Percentiles rank a stretch among this genome's conserved stretches.
Conservation (phyloP, 192 early-diverging fungal genomes). For the Podila clonocystis region DNA sequence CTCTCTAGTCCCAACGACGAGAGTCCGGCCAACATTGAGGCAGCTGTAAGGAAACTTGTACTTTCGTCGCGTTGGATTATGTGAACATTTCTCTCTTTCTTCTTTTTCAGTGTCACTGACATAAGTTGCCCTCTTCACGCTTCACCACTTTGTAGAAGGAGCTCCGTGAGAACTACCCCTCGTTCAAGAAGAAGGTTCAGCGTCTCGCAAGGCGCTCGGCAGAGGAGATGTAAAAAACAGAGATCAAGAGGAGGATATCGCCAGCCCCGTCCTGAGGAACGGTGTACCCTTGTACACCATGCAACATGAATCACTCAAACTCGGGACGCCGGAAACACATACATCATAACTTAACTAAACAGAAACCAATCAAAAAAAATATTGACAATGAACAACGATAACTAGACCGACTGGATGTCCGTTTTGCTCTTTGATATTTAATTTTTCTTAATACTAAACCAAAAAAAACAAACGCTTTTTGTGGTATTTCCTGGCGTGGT, state of each 20-base stretch:
- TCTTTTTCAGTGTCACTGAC: not conserved
- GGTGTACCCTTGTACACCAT: not conserved
- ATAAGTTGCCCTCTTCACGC: not conserved
- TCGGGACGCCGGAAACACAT: no score
- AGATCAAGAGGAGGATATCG: not conserved
- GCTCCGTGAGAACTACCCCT: conserved; percentile 72
- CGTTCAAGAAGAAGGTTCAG: conserved; percentile 83
- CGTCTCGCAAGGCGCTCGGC: conserved; percentile 65
- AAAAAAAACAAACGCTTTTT: no score
- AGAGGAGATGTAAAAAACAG: conserved; percentile 49
- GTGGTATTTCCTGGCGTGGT: no score
- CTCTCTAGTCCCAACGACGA: conserved; percentile 95
- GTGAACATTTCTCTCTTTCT: not conserved
- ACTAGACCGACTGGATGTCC: no score
- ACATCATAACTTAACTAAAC: no score
- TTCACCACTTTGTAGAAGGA: conserved; percentile 66
- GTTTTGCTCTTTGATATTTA: no score
- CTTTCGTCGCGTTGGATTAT: not conserved
- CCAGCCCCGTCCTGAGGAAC: not conserved
- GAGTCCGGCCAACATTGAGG: conserved; percentile 94
- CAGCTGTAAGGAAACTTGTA: conserved; percentile 73
- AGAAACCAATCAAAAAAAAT: no score
- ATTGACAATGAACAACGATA: no score
- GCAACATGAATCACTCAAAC: not conserved
- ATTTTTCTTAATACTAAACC: no score